Evolutionary conservation across 2,329 filamentous ascomycete species (phyloP).

Genomic region (Sporothrix humicola): DNA sequence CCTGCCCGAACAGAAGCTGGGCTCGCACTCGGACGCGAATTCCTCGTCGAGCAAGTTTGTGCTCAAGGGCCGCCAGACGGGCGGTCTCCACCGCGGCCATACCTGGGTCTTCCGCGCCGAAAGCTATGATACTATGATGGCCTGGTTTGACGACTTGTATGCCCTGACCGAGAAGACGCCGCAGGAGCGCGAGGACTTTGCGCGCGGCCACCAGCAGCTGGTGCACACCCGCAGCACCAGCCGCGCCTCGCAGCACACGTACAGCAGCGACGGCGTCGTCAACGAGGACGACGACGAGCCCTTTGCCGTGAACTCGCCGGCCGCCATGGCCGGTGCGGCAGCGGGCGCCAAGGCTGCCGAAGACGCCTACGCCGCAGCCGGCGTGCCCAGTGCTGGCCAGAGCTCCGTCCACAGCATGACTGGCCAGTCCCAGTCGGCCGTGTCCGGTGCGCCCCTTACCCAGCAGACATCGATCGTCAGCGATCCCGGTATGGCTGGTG

Average conservation of each 20-base stretch:
- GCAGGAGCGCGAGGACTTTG: conserved; percentile 86
- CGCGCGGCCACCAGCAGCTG: conserved; percentile 54
- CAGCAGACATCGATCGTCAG: conserved; percentile 14
- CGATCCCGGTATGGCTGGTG: background rate
- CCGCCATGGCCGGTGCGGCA: conserved; percentile 40
- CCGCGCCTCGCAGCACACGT: conserved; percentile 64
- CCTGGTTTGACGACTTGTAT: conserved; percentile 94
- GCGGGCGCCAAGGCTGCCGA: conserved; percentile 3
- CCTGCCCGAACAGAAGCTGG: conserved; percentile 91
- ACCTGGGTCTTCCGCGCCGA: conserved; percentile 75
- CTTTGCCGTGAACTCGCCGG: conserved; percentile 62
- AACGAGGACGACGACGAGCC: conserved; percentile 75
- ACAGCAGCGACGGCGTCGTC: conserved; percentile 76
- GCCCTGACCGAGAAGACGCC: conserved; percentile 85
- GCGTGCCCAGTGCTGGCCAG: too few relatives aligned
- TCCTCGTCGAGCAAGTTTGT: conserved; percentile 97
- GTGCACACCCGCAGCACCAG: conserved; percentile 77
- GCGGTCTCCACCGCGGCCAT: conserved; percentile 83
- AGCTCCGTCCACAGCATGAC: too few relatives aligned
- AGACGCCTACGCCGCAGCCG: background rate
- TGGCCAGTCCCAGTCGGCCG: too few relatives aligned
- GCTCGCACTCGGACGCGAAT: conserved; percentile 81
- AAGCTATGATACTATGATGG: conserved; percentile 91
- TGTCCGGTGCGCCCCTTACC: background rate
- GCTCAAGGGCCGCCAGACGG: conserved; percentile 93